Evolutionary conservation across 2,329 filamentous ascomycete species (phyloP).

Genomic region (Tolypocladium amazonense): DNA sequence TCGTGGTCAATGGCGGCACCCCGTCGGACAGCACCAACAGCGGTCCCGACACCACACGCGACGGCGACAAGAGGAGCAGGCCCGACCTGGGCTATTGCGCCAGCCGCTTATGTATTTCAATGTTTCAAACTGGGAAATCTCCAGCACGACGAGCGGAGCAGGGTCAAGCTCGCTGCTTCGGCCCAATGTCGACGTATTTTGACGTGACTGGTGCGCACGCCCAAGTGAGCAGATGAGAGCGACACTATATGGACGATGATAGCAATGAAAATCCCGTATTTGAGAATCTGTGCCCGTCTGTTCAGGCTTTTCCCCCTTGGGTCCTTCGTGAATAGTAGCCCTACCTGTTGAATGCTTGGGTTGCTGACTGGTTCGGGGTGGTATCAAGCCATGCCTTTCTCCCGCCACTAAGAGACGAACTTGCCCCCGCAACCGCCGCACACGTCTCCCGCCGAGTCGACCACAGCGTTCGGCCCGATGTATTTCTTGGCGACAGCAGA

Average conservation of each 20-base stretch:
- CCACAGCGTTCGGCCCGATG: slow-evolving; percentile 14
- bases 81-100: background rate
- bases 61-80: background rate
- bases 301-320: background rate
- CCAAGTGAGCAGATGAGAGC: background rate
- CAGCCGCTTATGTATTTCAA: background rate
- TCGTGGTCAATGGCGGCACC: background rate
- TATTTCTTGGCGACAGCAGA: slow-evolving; percentile 18
- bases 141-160: background rate
- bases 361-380: background rate
- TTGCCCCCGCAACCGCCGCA: slow-evolving; percentile 32
- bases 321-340: background rate
- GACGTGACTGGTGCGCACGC: background rate
- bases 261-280: background rate
- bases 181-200: background rate
- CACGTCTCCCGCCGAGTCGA: slow-evolving; percentile 20
- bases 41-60: background rate
- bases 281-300: background rate
- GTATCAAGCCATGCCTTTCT: too few species aligned
- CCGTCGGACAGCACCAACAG: background rate
- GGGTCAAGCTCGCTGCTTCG: background rate
- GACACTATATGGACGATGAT: background rate
- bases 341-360: background rate
- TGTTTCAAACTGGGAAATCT: background rate
- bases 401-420: slow-evolving; percentile 21